Conservation (phyloP, 352 stramenopile genomes). For the Pythium grandisporangium region DNA sequence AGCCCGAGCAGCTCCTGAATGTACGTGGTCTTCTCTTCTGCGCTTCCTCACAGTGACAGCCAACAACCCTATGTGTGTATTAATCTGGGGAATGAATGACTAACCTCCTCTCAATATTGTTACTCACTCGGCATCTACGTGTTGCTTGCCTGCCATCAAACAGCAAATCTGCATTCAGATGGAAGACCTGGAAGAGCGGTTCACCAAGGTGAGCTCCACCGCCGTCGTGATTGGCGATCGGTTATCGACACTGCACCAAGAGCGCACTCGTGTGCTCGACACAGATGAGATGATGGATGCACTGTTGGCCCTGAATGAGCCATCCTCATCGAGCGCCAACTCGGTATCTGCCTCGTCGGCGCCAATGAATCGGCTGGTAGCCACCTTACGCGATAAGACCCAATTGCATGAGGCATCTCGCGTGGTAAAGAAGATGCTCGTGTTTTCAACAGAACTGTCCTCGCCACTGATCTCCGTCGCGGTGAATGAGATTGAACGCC, state of each 20-base stretch:
- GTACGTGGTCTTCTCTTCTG: conserved; percentile 17
- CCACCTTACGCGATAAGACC: conserved; percentile 54
- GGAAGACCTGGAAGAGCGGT: conserved; percentile 78
- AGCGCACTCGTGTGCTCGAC: conserved; percentile 55
- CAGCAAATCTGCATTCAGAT: conserved; percentile 70
- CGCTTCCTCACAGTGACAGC: too few relatives aligned
- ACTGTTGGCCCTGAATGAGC: conserved; percentile 62
- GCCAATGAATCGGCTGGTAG: conserved; percentile 56
- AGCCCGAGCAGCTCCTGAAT: conserved; percentile 46
- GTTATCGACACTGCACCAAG: conserved; percentile 52
- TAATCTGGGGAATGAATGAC: too few relatives aligned
- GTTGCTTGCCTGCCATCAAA: neutral
- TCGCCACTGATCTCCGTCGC: conserved; percentile 43
- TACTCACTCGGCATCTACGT: neutral
- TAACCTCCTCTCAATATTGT: too few relatives aligned
- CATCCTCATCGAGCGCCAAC: conserved; percentile 33
- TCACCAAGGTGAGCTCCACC: conserved; percentile 81
- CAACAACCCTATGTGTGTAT: too few relatives aligned
- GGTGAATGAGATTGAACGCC: conserved; percentile 56
- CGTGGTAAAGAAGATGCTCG: conserved; percentile 66
- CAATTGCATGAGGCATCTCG: conserved; percentile 58
- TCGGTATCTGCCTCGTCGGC: too few relatives aligned
- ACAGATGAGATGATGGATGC: conserved; percentile 76
- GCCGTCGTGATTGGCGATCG: conserved; percentile 64
- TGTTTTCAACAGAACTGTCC: conserved; percentile 63